Conservation (phyloP, 805 yeast species). For the Geotrichum ghanense region DNA sequence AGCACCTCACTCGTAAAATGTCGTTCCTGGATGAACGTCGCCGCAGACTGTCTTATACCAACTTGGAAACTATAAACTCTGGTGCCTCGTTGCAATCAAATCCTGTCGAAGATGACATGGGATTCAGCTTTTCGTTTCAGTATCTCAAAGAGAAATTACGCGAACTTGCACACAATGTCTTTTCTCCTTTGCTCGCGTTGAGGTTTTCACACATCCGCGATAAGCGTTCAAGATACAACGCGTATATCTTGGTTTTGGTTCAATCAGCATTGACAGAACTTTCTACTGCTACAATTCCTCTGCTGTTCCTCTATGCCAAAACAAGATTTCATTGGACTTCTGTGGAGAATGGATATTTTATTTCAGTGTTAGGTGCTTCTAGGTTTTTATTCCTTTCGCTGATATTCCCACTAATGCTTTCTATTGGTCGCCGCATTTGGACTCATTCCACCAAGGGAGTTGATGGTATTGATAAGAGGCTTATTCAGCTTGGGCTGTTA, state of each 20-base stretch:
- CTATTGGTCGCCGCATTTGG: slow-evolving; percentile 6
- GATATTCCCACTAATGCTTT: slow-evolving; percentile 15
- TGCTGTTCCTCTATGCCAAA: slow-evolving; percentile 20
- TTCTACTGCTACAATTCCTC: slow-evolving; percentile 10
- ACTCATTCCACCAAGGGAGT: slow-evolving; percentile 6
- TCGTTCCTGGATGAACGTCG: background rate
- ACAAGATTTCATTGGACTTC: slow-evolving; percentile 22
- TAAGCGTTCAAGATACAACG: slow-evolving; percentile 11
- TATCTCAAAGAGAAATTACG: background rate
- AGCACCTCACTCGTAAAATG: background rate
- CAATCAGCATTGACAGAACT: slow-evolving; percentile 10
- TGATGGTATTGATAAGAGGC: slow-evolving; percentile 13
- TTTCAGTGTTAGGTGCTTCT: slow-evolving; percentile 18
- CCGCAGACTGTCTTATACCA: background rate
- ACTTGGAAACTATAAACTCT: too few species aligned
- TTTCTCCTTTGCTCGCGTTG: slow-evolving; percentile 18
- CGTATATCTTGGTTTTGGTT: slow-evolving; percentile 10
- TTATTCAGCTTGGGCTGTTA: slow-evolving; percentile 14
- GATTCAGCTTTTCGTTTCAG: too few species aligned
- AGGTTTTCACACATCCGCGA: slow-evolving; percentile 11
- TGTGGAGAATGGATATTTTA: slow-evolving; percentile 23
- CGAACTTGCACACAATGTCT: slow-evolving; percentile 12
- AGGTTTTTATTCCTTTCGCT: slow-evolving; percentile 18
- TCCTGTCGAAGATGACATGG: too few species aligned
- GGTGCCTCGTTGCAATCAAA: too few species aligned